phyloP scores from a whole-genome alignment of 2,329 filamentous ascomycete species.

The Colletotrichum coccodes region DNA sequence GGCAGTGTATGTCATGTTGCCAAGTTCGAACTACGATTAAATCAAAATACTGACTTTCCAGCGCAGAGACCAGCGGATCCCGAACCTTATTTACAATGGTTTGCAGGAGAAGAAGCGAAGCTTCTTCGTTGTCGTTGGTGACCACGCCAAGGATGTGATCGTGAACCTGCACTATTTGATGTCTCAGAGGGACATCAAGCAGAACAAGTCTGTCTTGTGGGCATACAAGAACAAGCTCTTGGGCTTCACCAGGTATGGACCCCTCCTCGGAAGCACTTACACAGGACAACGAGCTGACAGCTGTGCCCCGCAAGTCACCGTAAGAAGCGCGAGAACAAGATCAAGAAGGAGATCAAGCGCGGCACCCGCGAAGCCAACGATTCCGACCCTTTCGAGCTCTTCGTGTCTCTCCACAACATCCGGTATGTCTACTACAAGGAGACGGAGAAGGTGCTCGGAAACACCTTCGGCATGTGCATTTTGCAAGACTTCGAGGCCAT shows the following conservation, averaged over 20 bases:
- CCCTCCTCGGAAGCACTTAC: not conserved
- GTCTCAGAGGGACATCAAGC: constrained; percentile 87
- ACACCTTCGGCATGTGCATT: constrained; percentile 98
- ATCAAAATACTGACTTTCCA: not conserved
- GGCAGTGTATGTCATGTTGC: constrained; percentile 53
- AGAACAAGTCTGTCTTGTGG: constrained; percentile 94
- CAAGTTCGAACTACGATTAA: not conserved
- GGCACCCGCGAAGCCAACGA: constrained; percentile 92
- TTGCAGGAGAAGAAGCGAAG: constrained; percentile 96
- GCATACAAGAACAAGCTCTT: constrained; percentile 98
- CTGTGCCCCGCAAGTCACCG: constrained; percentile 72
- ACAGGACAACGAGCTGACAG: not conserved
- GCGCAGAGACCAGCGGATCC: constrained; percentile 87
- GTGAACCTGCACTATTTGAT: constrained; percentile 94
- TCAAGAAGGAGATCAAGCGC: constrained; percentile 97
- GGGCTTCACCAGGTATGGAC: constrained; percentile 80
- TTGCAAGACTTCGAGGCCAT: constrained; percentile 98
- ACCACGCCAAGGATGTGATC: constrained; percentile 95
- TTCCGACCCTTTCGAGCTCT: constrained; percentile 96
- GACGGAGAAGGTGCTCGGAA: constrained; percentile 97
- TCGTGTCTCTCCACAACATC: constrained; percentile 95
- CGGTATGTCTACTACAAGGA: constrained; percentile 99
- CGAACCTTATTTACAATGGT: constrained; percentile 90
- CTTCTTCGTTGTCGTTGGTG: constrained; percentile 97
- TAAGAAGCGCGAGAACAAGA: constrained; percentile 97